A percentile compares a stretch with the other conserved stretches of the same genome.
phyloP scores from a whole-genome alignment of 192 early-diverging fungal species.

The Hyaloraphidium curvatum region DNA sequence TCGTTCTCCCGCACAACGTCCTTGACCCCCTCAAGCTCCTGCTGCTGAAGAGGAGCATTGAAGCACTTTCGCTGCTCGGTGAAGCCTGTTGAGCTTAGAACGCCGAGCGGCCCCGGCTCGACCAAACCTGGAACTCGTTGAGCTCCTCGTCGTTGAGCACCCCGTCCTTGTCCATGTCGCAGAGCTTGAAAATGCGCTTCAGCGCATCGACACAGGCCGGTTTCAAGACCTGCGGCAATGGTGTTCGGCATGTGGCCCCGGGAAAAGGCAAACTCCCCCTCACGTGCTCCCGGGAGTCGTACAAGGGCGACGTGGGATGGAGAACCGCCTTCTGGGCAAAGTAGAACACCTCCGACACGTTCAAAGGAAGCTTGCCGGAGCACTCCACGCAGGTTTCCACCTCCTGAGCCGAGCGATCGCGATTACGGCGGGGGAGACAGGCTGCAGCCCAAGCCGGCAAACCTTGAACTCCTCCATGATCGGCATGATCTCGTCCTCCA shows the following conservation, averaged over 20 bases:
- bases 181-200: slow-evolving; percentile 82
- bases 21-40: slow-evolving; percentile 92
- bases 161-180: slow-evolving; percentile 87
- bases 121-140: slow-evolving; percentile 77
- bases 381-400: slow-evolving; percentile 99
- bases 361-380: slow-evolving; percentile 82
- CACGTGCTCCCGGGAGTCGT: slow-evolving; percentile 84
- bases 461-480: slow-evolving; percentile 99
- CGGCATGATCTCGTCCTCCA: slow-evolving; percentile 88
- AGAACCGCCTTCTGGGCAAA: slow-evolving; percentile 99
- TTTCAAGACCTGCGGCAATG: slow-evolving; percentile 48
- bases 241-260: background rate
- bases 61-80: slow-evolving; percentile 94
- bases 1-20: slow-evolving; percentile 79
- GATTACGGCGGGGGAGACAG: too few species aligned
- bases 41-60: slow-evolving; percentile 79
- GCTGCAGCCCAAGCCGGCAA: background rate
- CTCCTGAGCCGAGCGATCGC: too few species aligned
- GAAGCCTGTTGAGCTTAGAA: too few species aligned
- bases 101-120: background rate
- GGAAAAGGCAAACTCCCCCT: too few species aligned
- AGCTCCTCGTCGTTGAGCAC: slow-evolving; percentile 82
- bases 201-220: slow-evolving; percentile 79
- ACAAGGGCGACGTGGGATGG: slow-evolving; percentile 90
- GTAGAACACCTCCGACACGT: slow-evolving; percentile 99